A percentile compares a stretch with the other conserved stretches of the same genome.
Conservation (phyloP, 129 eudicot species). For the Daucus carota region DH1_v3.0 NC_030383.2:9416501-9417000, state of each 20-base stretch:
- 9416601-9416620: slow-evolving; percentile 71
- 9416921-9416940: slow-evolving; percentile 87
- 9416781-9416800: not conserved
- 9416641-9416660: slow-evolving; percentile 62
- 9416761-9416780: not conserved
- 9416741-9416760: slow-evolving; percentile 12
- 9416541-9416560: not conserved
- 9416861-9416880: slow-evolving; percentile 87
- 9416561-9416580: not conserved
- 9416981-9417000: slow-evolving; percentile 54
- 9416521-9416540: not conserved
- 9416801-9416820: not conserved
- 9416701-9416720: slow-evolving; percentile 64
- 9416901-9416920: slow-evolving; percentile 81
- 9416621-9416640: slow-evolving; percentile 56
- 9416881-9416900: slow-evolving; percentile 86
- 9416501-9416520: not conserved
- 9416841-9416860: slow-evolving; percentile 76
- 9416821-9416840: slow-evolving; percentile 91
- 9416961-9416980: slow-evolving; percentile 95
- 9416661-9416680: slow-evolving; percentile 79
- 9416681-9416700: slow-evolving; percentile 82
- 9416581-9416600: slow-evolving; percentile 98
- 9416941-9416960: slow-evolving; percentile 94
- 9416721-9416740: slow-evolving; percentile 80